These are phyloP conservation scores for Monosporascus cannonballus DNA, from an alignment of 2,329 filamentous ascomycete species.

Conservation along the genomic window DNA sequence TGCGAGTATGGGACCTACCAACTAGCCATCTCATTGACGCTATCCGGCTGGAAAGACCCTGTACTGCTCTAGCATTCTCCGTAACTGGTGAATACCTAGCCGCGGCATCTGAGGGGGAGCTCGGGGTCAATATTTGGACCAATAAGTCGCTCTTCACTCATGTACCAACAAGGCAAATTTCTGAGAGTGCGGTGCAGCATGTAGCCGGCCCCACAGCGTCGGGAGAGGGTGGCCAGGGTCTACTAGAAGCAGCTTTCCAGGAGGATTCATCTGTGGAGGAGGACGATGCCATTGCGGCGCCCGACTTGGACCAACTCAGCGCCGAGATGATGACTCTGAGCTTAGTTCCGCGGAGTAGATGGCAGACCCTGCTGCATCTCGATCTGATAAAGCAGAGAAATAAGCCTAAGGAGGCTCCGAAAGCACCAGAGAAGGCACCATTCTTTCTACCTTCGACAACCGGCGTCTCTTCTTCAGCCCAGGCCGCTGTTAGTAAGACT, in stretches of 20 bases:
- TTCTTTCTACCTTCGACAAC: conserved; percentile 81
- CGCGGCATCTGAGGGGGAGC: conserved; percentile 71
- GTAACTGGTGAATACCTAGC: conserved; percentile 90
- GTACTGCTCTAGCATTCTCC: conserved; percentile 82
- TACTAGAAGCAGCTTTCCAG: conserved; percentile 72
- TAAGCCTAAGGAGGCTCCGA: conserved; percentile 86
- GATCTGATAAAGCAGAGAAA: conserved; percentile 91
- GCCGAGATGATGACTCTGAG: conserved; percentile 81
- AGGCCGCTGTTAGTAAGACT: conserved; percentile 20
- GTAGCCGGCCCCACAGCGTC: conserved; percentile 68
- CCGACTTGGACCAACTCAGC: conserved; percentile 69
- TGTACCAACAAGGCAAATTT: conserved; percentile 77
- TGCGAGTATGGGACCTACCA: conserved; percentile 91
- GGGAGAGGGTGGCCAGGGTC: conserved; percentile 70
- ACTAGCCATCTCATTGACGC: conserved; percentile 94
- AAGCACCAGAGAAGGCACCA: conserved; percentile 86
- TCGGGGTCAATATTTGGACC: conserved; percentile 94
- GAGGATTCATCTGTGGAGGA: conserved; percentile 42
- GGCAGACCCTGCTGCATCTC: conserved; percentile 90
- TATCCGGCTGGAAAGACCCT: conserved; percentile 71
- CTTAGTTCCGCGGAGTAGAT: conserved; percentile 81
- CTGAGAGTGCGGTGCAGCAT: conserved; percentile 64
- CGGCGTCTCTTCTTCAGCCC: conserved; percentile 17
- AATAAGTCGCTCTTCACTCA: conserved; percentile 90
- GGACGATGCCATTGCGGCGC: conserved; percentile 48